Conservation (phyloP, 176 grass and related monocot species). For the Luzula sylvatica region DNA sequence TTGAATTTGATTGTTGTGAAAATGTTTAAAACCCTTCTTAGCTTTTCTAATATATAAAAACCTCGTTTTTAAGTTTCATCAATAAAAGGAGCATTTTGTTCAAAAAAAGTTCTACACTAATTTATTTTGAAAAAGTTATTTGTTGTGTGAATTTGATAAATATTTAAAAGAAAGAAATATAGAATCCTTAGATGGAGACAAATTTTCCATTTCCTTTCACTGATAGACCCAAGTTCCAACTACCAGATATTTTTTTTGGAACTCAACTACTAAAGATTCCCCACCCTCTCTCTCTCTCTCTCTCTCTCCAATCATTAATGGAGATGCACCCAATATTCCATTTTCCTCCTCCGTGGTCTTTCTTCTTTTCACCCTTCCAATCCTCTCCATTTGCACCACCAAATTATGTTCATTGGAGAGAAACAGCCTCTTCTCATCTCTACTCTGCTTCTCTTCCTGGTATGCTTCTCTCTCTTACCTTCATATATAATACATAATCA, state of each 20-base stretch:
- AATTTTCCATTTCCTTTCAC: too few relatives aligned
- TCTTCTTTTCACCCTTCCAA: constrained; percentile 14
- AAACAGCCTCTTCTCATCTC: constrained; percentile 56
- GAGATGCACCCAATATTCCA: constrained; percentile 15
- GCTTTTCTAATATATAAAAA: too few relatives aligned
- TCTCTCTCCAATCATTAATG: neutral
- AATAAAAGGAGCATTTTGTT: too few relatives aligned
- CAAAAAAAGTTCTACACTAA: too few relatives aligned
- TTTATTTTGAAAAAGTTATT: too few relatives aligned
- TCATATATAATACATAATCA: neutral
- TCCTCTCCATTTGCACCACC: neutral
- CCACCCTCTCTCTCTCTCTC: neutral
- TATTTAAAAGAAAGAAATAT: too few relatives aligned
- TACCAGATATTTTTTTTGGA: neutral
- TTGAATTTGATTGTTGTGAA: too few relatives aligned
- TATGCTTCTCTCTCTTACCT: constrained; percentile 1
- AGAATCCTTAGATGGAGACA: too few relatives aligned
- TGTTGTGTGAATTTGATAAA: too few relatives aligned
- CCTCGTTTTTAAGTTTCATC: too few relatives aligned
- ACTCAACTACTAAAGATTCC: neutral
- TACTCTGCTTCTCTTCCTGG: constrained; percentile 54
- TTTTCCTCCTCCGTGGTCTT: constrained; percentile 18
- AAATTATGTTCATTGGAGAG: constrained; percentile 53
- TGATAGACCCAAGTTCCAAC: too few relatives aligned
- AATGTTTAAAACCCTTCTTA: too few relatives aligned